Percentiles rank a stretch among this genome's conserved stretches.
These are phyloP conservation scores for Chaetoceros tenuissimus DNA, from an alignment of 108 stramenopile species.

Conservation along the genomic window DNA sequence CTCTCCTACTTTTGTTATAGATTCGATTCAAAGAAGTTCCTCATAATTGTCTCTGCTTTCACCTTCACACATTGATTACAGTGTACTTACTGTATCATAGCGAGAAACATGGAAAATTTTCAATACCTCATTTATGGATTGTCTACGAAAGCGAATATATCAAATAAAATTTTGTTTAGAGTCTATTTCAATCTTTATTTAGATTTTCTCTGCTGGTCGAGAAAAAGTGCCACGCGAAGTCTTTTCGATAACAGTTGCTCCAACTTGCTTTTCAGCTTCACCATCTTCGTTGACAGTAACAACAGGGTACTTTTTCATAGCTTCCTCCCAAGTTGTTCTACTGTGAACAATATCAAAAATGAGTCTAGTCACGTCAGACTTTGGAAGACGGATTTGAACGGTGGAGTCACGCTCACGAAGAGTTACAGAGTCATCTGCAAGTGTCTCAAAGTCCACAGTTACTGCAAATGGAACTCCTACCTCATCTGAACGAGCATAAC, in stretches of 20 bases:
- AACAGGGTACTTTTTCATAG: slow-evolving; percentile 60
- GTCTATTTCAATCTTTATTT: too few species aligned
- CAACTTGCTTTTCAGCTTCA: background rate
- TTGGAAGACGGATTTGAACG: slow-evolving; percentile 85
- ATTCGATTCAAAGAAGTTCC: too few species aligned
- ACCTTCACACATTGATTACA: too few species aligned
- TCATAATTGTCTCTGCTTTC: too few species aligned
- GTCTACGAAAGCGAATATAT: too few species aligned
- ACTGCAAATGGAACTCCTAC: slow-evolving; percentile 97
- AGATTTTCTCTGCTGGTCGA: slow-evolving; percentile 5
- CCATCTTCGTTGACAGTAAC: slow-evolving; percentile 65
- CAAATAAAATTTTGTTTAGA: too few species aligned
- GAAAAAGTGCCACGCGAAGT: slow-evolving; percentile 4
- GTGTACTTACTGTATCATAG: too few species aligned
- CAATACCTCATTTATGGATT: too few species aligned
- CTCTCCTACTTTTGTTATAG: too few species aligned
- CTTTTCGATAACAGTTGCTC: background rate
- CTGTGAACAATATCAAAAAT: slow-evolving; percentile 74
- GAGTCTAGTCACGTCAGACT: slow-evolving; percentile 57
- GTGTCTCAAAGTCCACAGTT: slow-evolving; percentile 96
- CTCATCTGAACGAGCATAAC: slow-evolving; percentile 97
- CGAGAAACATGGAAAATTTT: too few species aligned
- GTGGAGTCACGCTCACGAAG: slow-evolving; percentile 97
- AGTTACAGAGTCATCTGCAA: slow-evolving; percentile 86
- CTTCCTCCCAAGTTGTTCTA: slow-evolving; percentile 65